A percentile compares a stretch with the other conserved stretches of the same genome.
Conservation (phyloP, 768 basidiomycete species). For the Pholiota molesta region DNA sequence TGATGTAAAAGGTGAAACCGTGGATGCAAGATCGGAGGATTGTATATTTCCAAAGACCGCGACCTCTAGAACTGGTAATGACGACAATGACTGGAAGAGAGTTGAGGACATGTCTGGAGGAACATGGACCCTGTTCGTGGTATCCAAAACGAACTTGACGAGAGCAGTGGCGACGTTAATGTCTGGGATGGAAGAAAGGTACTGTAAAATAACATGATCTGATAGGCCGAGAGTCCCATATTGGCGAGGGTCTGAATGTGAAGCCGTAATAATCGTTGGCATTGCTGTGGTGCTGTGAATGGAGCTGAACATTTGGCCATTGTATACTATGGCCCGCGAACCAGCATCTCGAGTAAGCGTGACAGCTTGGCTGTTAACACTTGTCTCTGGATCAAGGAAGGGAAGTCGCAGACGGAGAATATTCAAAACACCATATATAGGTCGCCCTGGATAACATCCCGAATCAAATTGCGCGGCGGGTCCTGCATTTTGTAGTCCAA, state of each 20-base stretch:
- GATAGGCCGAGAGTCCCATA: conserved; percentile 59
- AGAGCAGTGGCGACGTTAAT: conserved; percentile 47
- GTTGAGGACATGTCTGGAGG: conserved; percentile 45
- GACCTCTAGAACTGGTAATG: conserved; percentile 59
- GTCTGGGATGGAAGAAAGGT: conserved; percentile 53
- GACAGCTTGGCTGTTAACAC: conserved; percentile 52
- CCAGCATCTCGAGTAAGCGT: conserved; percentile 44
- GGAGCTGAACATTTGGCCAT: conserved; percentile 51
- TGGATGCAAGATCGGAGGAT: conserved; percentile 48
- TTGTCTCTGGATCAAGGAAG: conserved; percentile 47
- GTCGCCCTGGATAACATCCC: conserved; percentile 57
- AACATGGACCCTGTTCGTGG: conserved; percentile 31
- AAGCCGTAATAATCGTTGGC: conserved; percentile 33
- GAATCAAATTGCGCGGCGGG: conserved; percentile 43
- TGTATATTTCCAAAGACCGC: conserved; percentile 63
- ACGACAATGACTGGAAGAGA: conserved; percentile 42
- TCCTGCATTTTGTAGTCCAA: conserved; percentile 43
- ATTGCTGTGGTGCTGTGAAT: conserved; percentile 38
- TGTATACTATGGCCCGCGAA: conserved; percentile 55
- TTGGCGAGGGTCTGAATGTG: conserved; percentile 47
- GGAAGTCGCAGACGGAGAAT: conserved; percentile 60
- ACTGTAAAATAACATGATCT: conserved; percentile 61
- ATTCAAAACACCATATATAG: conserved; percentile 66
- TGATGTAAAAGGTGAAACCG: conserved; percentile 53
- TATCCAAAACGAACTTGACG: conserved; percentile 47